phyloP scores from a whole-genome alignment of 73 alveolate species.

The Loxodes magnus region DNA sequence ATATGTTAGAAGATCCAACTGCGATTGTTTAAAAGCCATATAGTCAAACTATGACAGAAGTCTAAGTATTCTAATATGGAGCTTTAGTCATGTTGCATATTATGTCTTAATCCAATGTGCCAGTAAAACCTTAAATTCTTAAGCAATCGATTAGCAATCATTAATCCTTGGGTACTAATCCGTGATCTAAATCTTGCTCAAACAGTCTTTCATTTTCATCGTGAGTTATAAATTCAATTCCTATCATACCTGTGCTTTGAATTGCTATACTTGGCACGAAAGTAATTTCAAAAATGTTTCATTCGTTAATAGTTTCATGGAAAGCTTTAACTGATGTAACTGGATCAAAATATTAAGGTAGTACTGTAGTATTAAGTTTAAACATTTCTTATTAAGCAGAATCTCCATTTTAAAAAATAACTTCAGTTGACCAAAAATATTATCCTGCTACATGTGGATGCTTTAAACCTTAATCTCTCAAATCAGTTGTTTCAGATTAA shows the following conservation, averaged over 20 bases:
- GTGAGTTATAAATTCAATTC: slow-evolving; percentile 1
- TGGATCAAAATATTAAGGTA: no score
- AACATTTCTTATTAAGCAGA: no score
- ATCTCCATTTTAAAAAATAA: no score
- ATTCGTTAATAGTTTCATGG: no score
- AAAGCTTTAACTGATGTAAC: no score
- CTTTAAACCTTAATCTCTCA: no score
- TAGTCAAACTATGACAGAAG: background rate
- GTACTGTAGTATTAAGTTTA: no score
- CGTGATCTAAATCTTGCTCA: background rate
- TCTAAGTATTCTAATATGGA: background rate
- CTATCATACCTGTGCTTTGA: slow-evolving; percentile 12
- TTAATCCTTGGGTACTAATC: background rate
- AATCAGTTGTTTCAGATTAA: no score
- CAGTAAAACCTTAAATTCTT: background rate
- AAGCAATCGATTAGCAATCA: background rate
- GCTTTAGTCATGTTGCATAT: background rate
- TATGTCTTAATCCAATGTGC: slow-evolving; percentile 6
- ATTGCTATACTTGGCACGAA: no score
- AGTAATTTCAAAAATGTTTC: no score
- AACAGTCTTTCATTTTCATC: slow-evolving; percentile 6
- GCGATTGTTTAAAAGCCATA: background rate
- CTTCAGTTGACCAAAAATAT: no score
- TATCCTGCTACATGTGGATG: no score
- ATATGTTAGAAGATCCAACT: background rate